These are phyloP conservation scores for Asterochloris sp. DNA, from an alignment of 139 green algal genomes.

Conservation along the genomic window DNA sequence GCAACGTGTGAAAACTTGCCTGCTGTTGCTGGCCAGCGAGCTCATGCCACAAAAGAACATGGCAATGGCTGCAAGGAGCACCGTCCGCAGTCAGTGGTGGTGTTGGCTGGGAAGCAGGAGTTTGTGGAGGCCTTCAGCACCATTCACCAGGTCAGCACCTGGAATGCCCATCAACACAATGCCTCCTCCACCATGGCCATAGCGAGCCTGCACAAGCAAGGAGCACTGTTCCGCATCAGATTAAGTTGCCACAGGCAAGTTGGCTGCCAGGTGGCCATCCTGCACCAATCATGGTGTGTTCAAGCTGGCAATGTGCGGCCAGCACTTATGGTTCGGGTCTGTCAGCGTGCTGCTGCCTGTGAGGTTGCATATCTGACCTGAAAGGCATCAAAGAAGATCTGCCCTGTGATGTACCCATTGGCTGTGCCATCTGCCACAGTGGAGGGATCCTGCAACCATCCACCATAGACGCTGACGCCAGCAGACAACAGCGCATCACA, in stretches of 20 bases:
- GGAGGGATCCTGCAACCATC: constrained; percentile 6
- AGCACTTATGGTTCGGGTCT: too few species aligned
- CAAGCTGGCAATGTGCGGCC: too few species aligned
- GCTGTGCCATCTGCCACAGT: constrained; percentile 1
- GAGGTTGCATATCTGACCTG: not conserved
- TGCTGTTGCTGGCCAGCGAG: constrained; percentile 43
- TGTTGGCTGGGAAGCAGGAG: too few species aligned
- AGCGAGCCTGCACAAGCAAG: constrained; percentile 1
- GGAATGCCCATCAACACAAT: constrained; percentile 30
- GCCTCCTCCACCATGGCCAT: constrained; percentile 19
- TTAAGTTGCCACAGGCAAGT: too few species aligned
- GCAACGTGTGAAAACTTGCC: not conserved
- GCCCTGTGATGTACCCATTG: constrained; percentile 14
- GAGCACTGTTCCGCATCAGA: too few species aligned
- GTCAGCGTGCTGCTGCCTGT: too few species aligned
- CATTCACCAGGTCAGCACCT: not conserved
- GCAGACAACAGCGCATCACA: too few species aligned
- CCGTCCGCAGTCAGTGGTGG: too few species aligned
- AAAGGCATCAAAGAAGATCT: constrained; percentile 43
- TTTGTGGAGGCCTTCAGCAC: too few species aligned
- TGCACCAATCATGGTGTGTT: too few species aligned
- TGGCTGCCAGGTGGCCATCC: too few species aligned
- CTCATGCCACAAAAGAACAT: constrained; percentile 40
- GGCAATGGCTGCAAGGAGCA: constrained; percentile 6
- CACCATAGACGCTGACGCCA: too few species aligned